Evolutionary conservation across 495 filamentous ascomycete genomes (phyloP), one percentile per base, ranked within the genome.

Genomic region (Coniosporium apollinis): DNA sequence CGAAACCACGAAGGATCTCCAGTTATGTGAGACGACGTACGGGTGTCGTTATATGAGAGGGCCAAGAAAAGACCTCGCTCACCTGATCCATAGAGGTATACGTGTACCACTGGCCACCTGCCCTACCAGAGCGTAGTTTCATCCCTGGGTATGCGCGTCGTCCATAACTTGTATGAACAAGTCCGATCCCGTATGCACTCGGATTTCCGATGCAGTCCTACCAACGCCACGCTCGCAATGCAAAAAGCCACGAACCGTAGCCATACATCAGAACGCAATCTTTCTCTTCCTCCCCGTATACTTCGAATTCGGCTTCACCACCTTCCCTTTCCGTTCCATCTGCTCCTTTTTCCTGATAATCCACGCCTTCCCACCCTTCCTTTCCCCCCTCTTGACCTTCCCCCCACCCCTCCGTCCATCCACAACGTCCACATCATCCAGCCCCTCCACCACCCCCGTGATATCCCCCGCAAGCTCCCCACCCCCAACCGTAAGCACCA

Each of bases 311-410:
- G 70, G 57, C 67, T 94, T 94, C 38, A 94, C 84, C 9, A 92
- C 70, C 66, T 89, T 94, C 15, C 89, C 89, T 59, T 93, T 92
- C 49, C 68, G 67, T 55, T 83, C 77, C 80, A 89, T 86, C 60
- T 91, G 82, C 43, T 91, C 83, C 60, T 97, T 97, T 60, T 94
- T 97, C 49, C 72, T 70, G 61, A 89, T 46, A 44, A 97, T 94
- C 85, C 86, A 94, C 22, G 64, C 67, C 57, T 80, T 92, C 46
- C 76, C 76, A 3, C 85, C 84, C 59, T 92, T 93, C 31, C 51
- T 57, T 13, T 66, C 58, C 46, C 68, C 72, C 0, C 65, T 59
- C 48, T 67, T 70, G 0, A 62, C 57, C 41, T 61, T 68, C 18
- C 65, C 60, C 46, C 63, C 58, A 8, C 51, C 42, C 34, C 38